Conservation (phyloP, 305 asterid species). For the Galium porrigens region DNA sequence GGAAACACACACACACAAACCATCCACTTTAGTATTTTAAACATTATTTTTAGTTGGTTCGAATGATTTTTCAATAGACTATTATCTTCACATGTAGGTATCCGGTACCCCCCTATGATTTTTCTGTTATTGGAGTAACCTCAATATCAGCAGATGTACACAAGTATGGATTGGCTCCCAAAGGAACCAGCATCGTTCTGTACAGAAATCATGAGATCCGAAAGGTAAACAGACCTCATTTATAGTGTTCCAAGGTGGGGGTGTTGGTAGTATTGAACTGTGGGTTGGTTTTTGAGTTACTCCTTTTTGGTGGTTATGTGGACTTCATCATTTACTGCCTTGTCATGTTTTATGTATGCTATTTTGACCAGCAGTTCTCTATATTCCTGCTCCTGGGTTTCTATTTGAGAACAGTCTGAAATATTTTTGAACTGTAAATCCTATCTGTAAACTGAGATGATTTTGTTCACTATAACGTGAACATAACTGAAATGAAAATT, state of each 20-base stretch:
- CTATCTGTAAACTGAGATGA: neutral
- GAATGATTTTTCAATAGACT: neutral
- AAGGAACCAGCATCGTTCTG: slow-evolving; percentile 89
- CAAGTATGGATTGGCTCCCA: slow-evolving; percentile 96
- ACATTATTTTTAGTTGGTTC: neutral
- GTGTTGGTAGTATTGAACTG: neutral
- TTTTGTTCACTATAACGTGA: neutral
- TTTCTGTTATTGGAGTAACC: slow-evolving; percentile 83
- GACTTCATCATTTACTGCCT: neutral
- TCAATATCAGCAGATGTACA: slow-evolving; percentile 93
- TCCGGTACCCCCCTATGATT: slow-evolving; percentile 84
- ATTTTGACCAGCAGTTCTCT: neutral
- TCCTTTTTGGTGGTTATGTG: neutral
- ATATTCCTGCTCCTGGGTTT: neutral
- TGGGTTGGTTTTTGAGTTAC: neutral
- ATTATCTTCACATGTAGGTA: slow-evolving; percentile 37
- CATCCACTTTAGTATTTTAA: too few species aligned
- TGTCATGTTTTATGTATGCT: neutral
- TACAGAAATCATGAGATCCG: slow-evolving; percentile 74
- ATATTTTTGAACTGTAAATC: neutral
- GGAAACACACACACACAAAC: too few species aligned
- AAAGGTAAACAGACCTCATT: slow-evolving; percentile 38
- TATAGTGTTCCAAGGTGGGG: neutral
- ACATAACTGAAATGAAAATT: neutral
- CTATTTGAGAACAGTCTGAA: neutral